Percentiles rank a stretch among this genome's conserved stretches.
Conservation (phyloP, 139 green algal species). For the Parachlorella kessleri region DNA sequence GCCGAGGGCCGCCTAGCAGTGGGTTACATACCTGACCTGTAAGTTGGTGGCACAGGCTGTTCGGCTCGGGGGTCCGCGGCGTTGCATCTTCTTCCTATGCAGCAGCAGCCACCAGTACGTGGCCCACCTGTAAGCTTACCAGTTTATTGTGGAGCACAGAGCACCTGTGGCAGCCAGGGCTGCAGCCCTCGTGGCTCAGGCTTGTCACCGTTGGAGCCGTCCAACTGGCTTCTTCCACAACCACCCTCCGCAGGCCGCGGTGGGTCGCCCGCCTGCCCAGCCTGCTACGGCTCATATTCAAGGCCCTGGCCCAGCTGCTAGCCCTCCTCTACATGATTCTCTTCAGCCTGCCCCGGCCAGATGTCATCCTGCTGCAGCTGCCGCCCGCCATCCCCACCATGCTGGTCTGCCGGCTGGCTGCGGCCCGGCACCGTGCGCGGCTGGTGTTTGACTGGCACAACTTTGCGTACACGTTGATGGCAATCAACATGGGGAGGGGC, state of each 20-base stretch:
- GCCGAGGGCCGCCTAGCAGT: conserved; percentile 40
- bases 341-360: conserved; percentile 48
- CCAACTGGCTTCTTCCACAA: no score
- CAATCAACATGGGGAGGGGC: conserved; percentile 55
- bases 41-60: no score
- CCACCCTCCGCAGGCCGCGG: conserved; percentile 23
- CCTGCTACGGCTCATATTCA: conserved; percentile 61
- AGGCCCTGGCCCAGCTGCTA: conserved; percentile 66
- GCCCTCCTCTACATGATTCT: conserved; percentile 70
- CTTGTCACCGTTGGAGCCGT: no score
- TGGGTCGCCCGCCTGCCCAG: conserved; percentile 52
- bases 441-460: conserved; percentile 98
- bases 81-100: no score
- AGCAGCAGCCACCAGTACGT: no score
- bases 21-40: conserved; percentile 37
- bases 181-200: no score
- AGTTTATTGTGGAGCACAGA: no score
- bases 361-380: conserved; percentile 80
- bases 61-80: no score
- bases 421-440: conserved; percentile 52
- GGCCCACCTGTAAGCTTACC: no score
- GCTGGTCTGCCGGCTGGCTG: conserved; percentile 69
- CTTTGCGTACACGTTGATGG: conserved; percentile 90
- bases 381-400: conserved; percentile 92
- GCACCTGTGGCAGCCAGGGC: no score